These are phyloP conservation scores for Alternaria arbusti DNA, from an alignment of 2,329 filamentous ascomycete species.

Conservation along the genomic window DNA sequence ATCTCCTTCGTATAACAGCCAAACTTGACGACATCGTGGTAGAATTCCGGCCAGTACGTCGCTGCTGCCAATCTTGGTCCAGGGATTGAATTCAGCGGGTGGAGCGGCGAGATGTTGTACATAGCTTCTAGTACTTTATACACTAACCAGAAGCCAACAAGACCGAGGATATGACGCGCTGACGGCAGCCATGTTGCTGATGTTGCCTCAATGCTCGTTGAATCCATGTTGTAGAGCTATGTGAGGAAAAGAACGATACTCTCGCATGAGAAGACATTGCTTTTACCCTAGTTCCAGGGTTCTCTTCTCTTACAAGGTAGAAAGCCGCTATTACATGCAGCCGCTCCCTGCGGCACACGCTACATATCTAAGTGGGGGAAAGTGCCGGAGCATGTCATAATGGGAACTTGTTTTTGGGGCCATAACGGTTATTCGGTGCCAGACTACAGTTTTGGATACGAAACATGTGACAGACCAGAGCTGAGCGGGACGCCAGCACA, in stretches of 20 bases:
- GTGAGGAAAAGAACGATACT: not conserved
- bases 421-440: not conserved
- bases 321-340: not conserved
- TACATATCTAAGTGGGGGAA: not conserved
- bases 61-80: constrained; percentile 45
- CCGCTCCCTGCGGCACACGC: not conserved
- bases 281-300: not conserved
- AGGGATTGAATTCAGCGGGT: constrained; percentile 39
- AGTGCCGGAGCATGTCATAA: not conserved
- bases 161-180: not conserved
- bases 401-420: not conserved
- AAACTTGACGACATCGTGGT: constrained; percentile 43
- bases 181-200: not conserved
- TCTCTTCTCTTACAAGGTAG: not conserved
- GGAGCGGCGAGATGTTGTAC: constrained; percentile 37
- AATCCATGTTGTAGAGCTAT: not conserved
- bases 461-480: not conserved
- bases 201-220: not conserved
- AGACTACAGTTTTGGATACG: not conserved
- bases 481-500: not conserved
- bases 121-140: constrained; percentile 23
- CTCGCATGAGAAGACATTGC: not conserved
- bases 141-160: constrained; percentile 19
- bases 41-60: constrained; percentile 45
- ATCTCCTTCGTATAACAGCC: constrained; percentile 45